phyloP scores from a whole-genome alignment of 352 stramenopile genomes.

The Phytopythium vexans region DNA sequence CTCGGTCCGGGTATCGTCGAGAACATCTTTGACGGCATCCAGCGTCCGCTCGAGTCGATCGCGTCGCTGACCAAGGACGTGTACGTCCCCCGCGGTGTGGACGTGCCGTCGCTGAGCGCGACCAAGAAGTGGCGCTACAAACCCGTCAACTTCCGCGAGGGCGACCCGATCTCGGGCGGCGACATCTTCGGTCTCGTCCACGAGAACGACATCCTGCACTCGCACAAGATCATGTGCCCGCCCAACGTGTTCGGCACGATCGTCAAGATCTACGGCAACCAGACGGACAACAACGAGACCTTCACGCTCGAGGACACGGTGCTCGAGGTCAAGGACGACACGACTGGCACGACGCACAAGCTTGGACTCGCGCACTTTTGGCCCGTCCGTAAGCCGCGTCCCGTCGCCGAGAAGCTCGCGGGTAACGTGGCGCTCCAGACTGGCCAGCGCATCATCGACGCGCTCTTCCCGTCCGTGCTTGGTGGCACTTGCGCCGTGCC shows the following conservation, averaged over 20 bases:
- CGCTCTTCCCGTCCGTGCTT: slow-evolving; percentile 98
- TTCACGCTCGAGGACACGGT: slow-evolving; percentile 98
- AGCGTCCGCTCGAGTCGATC: slow-evolving; percentile 98
- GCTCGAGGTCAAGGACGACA: slow-evolving; percentile 97
- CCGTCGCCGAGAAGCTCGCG: slow-evolving; percentile 97
- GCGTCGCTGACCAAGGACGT: slow-evolving; percentile 92
- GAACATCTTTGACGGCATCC: slow-evolving; percentile 99
- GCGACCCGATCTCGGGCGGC: slow-evolving; percentile 94
- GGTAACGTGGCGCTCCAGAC: slow-evolving; percentile 98
- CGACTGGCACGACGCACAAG: slow-evolving; percentile 94
- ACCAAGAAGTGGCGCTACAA: slow-evolving; percentile 96
- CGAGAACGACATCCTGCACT: slow-evolving; percentile 99
- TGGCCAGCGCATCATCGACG: slow-evolving; percentile 98
- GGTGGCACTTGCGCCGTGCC: slow-evolving; percentile 98
- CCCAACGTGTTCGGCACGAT: slow-evolving; percentile 98
- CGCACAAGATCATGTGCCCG: slow-evolving; percentile 99
- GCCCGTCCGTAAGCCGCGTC: slow-evolving; percentile 95
- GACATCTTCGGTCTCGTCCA: slow-evolving; percentile 98
- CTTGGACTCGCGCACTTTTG: slow-evolving; percentile 98
- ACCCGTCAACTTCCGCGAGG: slow-evolving; percentile 92
- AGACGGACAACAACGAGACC: slow-evolving; percentile 95
- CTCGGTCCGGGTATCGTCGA: slow-evolving; percentile 99
- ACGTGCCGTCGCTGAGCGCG: slow-evolving; percentile 93
- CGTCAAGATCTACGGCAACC: slow-evolving; percentile 97
- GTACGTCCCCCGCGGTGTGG: slow-evolving; percentile 97